A percentile compares a stretch with the other conserved stretches of the same genome.
These are phyloP conservation scores for Chaetomiaceae sp. DNA, from an alignment of 2,329 filamentous ascomycete genomes.

Conservation along the genomic window DNA sequence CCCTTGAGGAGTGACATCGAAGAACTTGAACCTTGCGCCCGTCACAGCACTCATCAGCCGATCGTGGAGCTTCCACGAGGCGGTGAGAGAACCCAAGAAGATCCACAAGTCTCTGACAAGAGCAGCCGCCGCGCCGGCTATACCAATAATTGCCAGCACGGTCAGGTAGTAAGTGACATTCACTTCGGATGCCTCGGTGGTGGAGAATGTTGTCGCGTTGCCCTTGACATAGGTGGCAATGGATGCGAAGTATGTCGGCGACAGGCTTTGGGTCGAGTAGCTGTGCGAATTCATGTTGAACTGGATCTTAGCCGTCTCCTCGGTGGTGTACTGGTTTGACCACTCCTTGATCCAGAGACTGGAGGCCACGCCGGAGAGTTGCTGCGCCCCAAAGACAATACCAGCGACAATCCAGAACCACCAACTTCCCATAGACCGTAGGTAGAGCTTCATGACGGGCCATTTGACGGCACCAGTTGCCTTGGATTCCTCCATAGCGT, in stretches of 20 bases:
- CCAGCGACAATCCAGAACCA: slow-evolving; percentile 84
- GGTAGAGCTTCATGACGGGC: slow-evolving; percentile 79
- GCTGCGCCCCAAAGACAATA: slow-evolving; percentile 73
- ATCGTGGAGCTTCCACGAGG: slow-evolving; percentile 79
- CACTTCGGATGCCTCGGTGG: slow-evolving; percentile 50
- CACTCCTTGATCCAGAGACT: slow-evolving; percentile 94
- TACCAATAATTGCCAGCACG: slow-evolving; percentile 75
- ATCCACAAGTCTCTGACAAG: slow-evolving; percentile 80
- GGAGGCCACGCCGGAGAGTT: slow-evolving; percentile 79
- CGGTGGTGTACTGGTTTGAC: slow-evolving; percentile 78
- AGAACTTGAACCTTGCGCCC: slow-evolving; percentile 93
- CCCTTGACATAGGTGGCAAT: slow-evolving; percentile 37
- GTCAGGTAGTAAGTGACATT: slow-evolving; percentile 79
- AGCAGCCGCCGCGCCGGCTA: slow-evolving; percentile 74
- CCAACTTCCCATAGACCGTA: slow-evolving; percentile 90
- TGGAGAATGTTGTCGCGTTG: slow-evolving; percentile 35
- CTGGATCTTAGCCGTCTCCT: slow-evolving; percentile 29
- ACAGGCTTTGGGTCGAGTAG: slow-evolving; percentile 34
- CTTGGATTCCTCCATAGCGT: slow-evolving; percentile 69
- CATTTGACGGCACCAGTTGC: slow-evolving; percentile 83
- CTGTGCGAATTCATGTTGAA: slow-evolving; percentile 36
- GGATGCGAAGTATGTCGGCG: slow-evolving; percentile 38
- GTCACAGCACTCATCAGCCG: slow-evolving; percentile 73
- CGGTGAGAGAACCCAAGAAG: slow-evolving; percentile 86
- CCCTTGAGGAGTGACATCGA: slow-evolving; percentile 90